Evolutionary conservation across 2,329 filamentous ascomycete species (phyloP).

Genomic region (Hymenoscyphus linearis): DNA sequence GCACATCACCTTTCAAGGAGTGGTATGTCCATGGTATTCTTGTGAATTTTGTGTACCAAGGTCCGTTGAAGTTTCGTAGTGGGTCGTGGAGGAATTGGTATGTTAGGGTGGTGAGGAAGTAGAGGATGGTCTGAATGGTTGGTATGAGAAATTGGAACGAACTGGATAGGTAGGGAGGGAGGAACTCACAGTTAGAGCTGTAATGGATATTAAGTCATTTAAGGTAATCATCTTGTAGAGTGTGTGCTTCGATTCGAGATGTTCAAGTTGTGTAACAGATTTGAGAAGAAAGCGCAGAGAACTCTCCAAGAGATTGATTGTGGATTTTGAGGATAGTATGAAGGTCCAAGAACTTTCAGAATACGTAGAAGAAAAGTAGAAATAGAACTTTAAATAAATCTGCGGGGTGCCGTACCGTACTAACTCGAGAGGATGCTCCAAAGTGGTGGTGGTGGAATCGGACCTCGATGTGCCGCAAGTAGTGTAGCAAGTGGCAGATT

Average conservation of each 20-base stretch:
- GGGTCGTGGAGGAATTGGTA: slow-evolving; percentile 16
- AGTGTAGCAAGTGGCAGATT: no score
- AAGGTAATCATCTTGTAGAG: not conserved
- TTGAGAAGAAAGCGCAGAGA: not conserved
- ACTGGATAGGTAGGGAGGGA: not conserved
- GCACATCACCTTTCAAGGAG: not conserved
- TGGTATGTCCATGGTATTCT: not conserved
- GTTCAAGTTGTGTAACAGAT: not conserved
- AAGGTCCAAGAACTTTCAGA: not conserved
- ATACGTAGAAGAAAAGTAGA: not conserved
- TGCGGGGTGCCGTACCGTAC: no score
- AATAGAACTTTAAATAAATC: no score
- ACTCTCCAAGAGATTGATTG: not conserved
- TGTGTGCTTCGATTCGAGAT: not conserved
- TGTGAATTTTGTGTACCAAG: slow-evolving; percentile 10
- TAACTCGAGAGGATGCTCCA: no score
- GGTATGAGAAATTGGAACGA: not conserved
- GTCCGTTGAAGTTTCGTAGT: slow-evolving; percentile 19
- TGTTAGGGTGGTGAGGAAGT: not conserved
- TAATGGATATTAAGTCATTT: not conserved
- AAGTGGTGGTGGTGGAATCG: no score
- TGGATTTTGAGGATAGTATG: no score
- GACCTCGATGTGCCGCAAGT: no score
- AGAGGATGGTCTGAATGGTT: not conserved
- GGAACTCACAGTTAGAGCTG: not conserved